Evolutionary conservation across 345 rosid species (phyloP).

Genomic region (Dimocarpus longan): DNA sequence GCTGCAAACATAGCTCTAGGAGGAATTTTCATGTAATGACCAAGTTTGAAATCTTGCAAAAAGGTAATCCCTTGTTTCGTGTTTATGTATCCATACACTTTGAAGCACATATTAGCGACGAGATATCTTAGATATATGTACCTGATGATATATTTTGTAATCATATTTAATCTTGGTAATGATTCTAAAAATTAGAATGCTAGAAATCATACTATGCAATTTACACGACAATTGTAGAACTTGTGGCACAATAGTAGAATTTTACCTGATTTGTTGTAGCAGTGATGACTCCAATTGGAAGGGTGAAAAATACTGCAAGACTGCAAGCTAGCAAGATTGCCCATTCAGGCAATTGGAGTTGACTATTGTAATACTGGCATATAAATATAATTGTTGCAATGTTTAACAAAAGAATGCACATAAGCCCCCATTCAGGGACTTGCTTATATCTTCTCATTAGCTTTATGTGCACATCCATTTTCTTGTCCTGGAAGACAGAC

Average conservation of each 20-base stretch:
- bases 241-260: not conserved
- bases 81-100: conserved; percentile 66
- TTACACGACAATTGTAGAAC: too few species aligned
- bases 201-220: too few species aligned
- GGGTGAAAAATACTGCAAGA: conserved; percentile 80
- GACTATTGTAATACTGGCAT: conserved; percentile 61
- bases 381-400: conserved; percentile 49
- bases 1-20: conserved; percentile 71
- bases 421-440: conserved; percentile 89
- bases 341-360: conserved; percentile 92
- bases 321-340: conserved; percentile 76
- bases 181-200: too few species aligned
- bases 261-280: conserved; percentile 78
- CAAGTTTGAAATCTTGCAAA: conserved; percentile 71
- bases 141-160: conserved; percentile 67
- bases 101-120: conserved; percentile 63
- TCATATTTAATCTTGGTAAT: conserved; percentile 52
- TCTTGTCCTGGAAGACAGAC: conserved; percentile 58
- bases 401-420: conserved; percentile 54
- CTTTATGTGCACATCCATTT: conserved; percentile 66
- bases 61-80: conserved; percentile 67
- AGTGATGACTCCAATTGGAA: conserved; percentile 75
- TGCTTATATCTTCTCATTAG: conserved; percentile 67
- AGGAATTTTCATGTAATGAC: conserved; percentile 80
- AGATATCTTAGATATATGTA: conserved; percentile 66